A percentile compares a stretch with the other conserved stretches of the same genome.
Conservation (phyloP, 192 early-diverging fungal genomes). For the Chytriomyces sp. region DNA sequence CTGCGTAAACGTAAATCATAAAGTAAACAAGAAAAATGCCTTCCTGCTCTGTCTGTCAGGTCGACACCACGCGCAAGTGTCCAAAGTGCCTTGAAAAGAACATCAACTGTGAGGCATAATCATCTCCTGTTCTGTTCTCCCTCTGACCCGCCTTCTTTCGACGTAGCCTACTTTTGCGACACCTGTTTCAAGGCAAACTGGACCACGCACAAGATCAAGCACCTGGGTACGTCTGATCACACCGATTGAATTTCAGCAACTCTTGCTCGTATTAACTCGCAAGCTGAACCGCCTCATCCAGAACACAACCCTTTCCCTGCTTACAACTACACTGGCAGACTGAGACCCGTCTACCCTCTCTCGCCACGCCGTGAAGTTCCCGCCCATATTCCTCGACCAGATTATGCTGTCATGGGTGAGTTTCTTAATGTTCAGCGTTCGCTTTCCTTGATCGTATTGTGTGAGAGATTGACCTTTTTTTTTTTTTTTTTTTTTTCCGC, state of each 20-base stretch:
- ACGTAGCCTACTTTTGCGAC: slow-evolving; percentile 41
- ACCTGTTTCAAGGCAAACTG: slow-evolving; percentile 55
- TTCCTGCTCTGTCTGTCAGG: slow-evolving; percentile 20
- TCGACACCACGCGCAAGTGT: slow-evolving; percentile 34
- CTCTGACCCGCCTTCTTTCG: not conserved
- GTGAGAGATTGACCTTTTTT: too few species aligned
- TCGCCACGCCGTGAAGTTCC: slow-evolving; percentile 48
- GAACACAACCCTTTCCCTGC: slow-evolving; percentile 38
- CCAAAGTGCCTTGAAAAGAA: slow-evolving; percentile 38
- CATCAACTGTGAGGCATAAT: slow-evolving; percentile 11
- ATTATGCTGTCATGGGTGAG: slow-evolving; percentile 46
- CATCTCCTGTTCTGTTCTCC: not conserved
- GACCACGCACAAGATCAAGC: slow-evolving; percentile 55
- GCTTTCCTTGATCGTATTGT: too few species aligned
- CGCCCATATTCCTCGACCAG: slow-evolving; percentile 46
- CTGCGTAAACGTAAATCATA: too few species aligned
- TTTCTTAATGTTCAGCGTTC: too few species aligned
- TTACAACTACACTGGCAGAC: slow-evolving; percentile 50
- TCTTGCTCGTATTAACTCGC: not conserved
- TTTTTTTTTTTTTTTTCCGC: too few species aligned
- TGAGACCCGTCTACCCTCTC: slow-evolving; percentile 60
- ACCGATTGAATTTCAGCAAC: not conserved
- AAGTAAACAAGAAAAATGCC: slow-evolving; percentile 21
- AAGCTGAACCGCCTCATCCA: not conserved
- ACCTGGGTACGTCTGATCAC: slow-evolving; percentile 20